Conservation (phyloP, 352 stramenopile species). For the Phytophthora sojae region DNA sequence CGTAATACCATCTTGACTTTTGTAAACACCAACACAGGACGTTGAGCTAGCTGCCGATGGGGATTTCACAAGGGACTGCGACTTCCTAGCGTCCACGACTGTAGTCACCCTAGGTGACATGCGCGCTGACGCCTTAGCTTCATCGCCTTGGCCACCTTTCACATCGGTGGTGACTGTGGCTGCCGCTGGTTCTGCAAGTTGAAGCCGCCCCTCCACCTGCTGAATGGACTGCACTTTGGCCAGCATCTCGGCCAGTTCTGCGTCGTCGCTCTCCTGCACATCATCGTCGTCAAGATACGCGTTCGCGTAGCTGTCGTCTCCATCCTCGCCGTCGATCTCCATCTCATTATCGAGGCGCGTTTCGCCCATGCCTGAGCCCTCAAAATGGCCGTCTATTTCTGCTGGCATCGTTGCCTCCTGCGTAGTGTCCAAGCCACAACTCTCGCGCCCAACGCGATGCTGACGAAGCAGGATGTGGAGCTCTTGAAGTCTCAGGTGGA, state of each 20-base stretch:
- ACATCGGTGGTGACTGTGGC: constrained; percentile 11
- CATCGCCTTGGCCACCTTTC: constrained; percentile 15
- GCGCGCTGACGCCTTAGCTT: constrained; percentile 3
- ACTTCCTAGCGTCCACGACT: constrained; percentile 13
- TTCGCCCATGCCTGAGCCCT: constrained; percentile 25
- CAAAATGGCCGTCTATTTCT: constrained; percentile 29
- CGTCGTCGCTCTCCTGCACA: constrained; percentile 53
- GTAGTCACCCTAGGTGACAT: constrained; percentile 12
- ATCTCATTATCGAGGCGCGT: constrained; percentile 31
- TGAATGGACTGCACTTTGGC: constrained; percentile 79
- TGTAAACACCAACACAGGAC: constrained; percentile 14
- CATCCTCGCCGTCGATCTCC: constrained; percentile 32
- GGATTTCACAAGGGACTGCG: constrained; percentile 28
- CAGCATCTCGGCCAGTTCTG: constrained; percentile 75
- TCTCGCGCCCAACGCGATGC: constrained; percentile 7
- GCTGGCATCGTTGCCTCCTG: neutral
- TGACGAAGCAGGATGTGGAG: constrained; percentile 44
- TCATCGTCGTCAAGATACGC: constrained; percentile 55
- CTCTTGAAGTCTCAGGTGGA: constrained; percentile 67
- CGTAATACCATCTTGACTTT: constrained; percentile 68
- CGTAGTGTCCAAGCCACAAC: neutral
- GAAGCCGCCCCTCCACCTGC: constrained; percentile 44
- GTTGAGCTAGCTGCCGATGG: constrained; percentile 7
- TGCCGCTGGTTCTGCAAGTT: constrained; percentile 21
- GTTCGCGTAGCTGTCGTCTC: constrained; percentile 49